Evolutionary conservation across 192 early-diverging fungal species (phyloP).

Genomic region (Coemansia pectinata): DNA sequence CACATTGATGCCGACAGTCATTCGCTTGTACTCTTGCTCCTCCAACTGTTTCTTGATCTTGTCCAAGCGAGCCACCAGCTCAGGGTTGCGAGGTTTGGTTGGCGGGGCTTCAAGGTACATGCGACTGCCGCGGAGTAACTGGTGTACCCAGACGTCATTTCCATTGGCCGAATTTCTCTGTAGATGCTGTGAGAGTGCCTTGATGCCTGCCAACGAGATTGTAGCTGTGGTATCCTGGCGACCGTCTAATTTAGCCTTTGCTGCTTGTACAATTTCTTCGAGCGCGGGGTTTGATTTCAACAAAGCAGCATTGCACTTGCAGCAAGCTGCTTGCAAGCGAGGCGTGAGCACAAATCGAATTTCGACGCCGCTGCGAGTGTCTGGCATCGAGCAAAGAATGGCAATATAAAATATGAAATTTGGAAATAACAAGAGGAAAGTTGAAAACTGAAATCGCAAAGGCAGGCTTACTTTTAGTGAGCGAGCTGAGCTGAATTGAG

Average conservation of each 20-base stretch:
- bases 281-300: neutral
- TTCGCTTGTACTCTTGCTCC: slow-evolving; percentile 42
- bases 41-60: slow-evolving; percentile 40
- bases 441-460: neutral
- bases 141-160: slow-evolving; percentile 27
- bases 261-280: neutral
- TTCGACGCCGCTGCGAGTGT: neutral
- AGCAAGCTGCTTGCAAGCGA: slow-evolving; percentile 22
- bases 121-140: slow-evolving; percentile 37
- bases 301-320: slow-evolving; percentile 4
- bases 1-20: slow-evolving; percentile 20
- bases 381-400: neutral
- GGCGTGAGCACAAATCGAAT: slow-evolving; percentile 20
- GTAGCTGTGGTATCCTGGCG: neutral
- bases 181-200: slow-evolving; percentile 23
- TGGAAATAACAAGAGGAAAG: neutral
- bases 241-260: neutral
- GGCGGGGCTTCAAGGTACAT: slow-evolving; percentile 24
- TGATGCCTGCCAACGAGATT: slow-evolving; percentile 22
- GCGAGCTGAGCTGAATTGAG: neutral
- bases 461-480: neutral
- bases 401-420: neutral
- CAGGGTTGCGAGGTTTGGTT: slow-evolving; percentile 33
- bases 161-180: neutral
- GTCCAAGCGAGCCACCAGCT: slow-evolving; percentile 39